Evolutionary conservation across 176 grass and related monocot species (phyloP).

Genomic region (Zoysia japonica): DNA sequence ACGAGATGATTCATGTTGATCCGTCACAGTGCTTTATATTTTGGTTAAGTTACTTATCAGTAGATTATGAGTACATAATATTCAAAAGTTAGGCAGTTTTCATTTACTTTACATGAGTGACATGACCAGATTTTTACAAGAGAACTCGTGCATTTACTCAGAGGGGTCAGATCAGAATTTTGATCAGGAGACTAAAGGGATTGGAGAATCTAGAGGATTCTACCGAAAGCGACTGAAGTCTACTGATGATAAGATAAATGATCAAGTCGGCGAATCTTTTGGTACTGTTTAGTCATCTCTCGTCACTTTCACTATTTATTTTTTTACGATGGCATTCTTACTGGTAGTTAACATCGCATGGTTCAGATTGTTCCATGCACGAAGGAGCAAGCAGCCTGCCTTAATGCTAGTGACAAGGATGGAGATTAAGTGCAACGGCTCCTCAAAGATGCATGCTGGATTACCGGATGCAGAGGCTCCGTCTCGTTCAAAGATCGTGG

Average conservation of each 20-base stretch:
- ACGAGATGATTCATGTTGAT: neutral
- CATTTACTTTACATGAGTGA: slow-evolving; percentile 35
- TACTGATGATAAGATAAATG: slow-evolving; percentile 10
- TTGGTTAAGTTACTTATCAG: neutral
- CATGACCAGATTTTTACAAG: slow-evolving; percentile 52
- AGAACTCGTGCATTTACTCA: slow-evolving; percentile 61
- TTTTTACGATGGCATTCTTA: slow-evolving; percentile 6
- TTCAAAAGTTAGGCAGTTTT: slow-evolving; percentile 30
- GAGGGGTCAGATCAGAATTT: slow-evolving; percentile 92
- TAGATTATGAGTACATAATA: slow-evolving; percentile 16
- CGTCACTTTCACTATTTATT: neutral
- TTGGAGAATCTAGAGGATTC: slow-evolving; percentile 28
- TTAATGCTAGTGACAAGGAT: slow-evolving; percentile 3
- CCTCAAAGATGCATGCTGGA: neutral
- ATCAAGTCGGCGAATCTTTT: slow-evolving; percentile 46
- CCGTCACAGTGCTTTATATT: neutral
- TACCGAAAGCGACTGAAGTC: slow-evolving; percentile 43
- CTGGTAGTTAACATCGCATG: neutral
- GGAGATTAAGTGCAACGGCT: slow-evolving; percentile 1
- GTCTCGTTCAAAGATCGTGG: slow-evolving; percentile 12
- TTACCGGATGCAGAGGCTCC: neutral
- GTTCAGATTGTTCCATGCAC: slow-evolving; percentile 29
- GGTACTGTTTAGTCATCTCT: neutral
- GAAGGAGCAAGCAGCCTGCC: neutral
- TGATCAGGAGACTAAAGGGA: slow-evolving; percentile 45